Base-by-base conservation (phyloP, 345 rosid genomes). In the Citrus maxima region DNA sequence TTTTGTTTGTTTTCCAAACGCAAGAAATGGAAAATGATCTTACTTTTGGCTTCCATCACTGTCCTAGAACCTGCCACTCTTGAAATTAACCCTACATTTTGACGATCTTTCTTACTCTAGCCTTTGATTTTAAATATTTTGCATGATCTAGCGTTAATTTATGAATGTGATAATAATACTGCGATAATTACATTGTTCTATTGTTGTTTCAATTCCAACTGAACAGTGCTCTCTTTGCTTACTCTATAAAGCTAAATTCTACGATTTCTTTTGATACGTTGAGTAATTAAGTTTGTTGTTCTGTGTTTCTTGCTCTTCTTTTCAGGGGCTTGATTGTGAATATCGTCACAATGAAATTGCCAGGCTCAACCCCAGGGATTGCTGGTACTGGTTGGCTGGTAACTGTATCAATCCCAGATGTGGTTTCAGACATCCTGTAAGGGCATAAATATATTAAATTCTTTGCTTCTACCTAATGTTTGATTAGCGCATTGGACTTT, bases 381-480 rank as follows among this genome's bases (percentile, higher is more conserved):
- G 95, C 78, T 88, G 88, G 87, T 91, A 63, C 72, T 89, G 92
- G 95, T 80, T 91, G 80, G 79, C 85, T 84, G 93, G 91, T n/a
- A 89, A 77, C 71, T 91, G 93, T 79, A 69, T 89, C 70, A 89
- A 91, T 77, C 89, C 85, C 10, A 61, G 83, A 30, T 91, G 92
- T 79, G 86, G 83, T 42, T 91, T 86, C 80, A 86, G 93, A 24
- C 95, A 91, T 80, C 93, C 93, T 18, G 93, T 89, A 85, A 87
- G 87, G 61, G 76, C 63, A 24, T 65, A 7, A 46, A 74, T 46
- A 38, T 63, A 18, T 80, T 68, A 18, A 73, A 38, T 75, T 62
- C 40, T 51, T 49, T 21, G 21, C 40, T 46, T 25, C n/a, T 8
- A 7, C 24, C 19, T 1, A 51, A 10, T 7, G 66, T 16, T 72